phyloP scores from a whole-genome alignment of 495 filamentous ascomycete genomes.

The Penicillium cosmopolitanum region DNA sequence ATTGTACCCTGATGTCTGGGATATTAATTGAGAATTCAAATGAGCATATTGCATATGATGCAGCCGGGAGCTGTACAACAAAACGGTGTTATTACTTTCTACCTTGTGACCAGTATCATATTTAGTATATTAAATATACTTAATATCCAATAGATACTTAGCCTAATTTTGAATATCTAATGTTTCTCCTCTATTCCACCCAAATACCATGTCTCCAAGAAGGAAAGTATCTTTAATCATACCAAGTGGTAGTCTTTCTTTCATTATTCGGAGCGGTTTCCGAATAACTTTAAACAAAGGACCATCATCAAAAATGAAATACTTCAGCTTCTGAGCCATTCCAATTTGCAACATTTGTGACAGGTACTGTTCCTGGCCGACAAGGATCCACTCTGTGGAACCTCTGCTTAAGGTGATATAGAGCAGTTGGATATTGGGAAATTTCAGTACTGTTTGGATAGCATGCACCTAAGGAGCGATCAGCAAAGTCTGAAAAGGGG shows the following conservation, averaged over 20 bases:
- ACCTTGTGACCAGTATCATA: neutral
- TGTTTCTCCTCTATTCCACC: neutral
- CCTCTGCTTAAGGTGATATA: neutral
- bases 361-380: neutral
- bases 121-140: neutral
- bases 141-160: neutral
- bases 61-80: neutral
- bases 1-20: neutral
- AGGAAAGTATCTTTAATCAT: neutral
- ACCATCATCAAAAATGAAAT: neutral
- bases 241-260: neutral
- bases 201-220: neutral
- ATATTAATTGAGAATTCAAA: neutral
- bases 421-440: neutral
- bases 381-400: neutral
- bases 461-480: neutral
- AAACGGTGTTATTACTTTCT: neutral
- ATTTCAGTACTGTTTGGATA: neutral
- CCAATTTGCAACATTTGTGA: neutral
- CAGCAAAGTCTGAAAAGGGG: neutral
- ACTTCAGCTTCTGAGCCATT: neutral
- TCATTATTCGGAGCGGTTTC: slow-evolving; percentile 1
- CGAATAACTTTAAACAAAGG: neutral
- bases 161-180: neutral
- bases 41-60: neutral